Base-by-base conservation (phyloP, 208 protist species). In the Novymonas esmeraldas region DNA sequence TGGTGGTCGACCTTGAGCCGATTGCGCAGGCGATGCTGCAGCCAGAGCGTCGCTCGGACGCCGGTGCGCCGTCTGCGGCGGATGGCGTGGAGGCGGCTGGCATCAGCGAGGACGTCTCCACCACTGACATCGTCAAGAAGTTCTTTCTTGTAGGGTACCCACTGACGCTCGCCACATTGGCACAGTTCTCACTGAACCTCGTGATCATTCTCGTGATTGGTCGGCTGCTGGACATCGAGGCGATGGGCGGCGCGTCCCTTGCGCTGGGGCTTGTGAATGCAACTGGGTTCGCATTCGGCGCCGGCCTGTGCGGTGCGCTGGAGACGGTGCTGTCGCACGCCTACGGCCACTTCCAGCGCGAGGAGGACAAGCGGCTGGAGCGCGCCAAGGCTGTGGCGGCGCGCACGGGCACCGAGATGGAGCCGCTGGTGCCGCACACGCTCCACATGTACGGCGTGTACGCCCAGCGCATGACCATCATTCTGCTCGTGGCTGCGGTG, bases 311-410 rank as follows among this genome's bases (percentile, higher is more conserved):
- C 58, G 90, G 90, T 5, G 90, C 90, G 14, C 68, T 95, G 9
- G 87, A 95, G 76, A 95, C 90, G 6, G 83, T 93, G 16, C 79
- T 95, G 14, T 93, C 90, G 18, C 90, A 95, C 70, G 81, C 76
- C 46, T 95, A 89, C 39, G 90, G 90, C 6, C 49, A 61, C 38
- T 89, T 79, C 51, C 71, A 65, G 54, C 70, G 38, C 13, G 51
- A 81, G 33, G 52, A 81, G 69, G 70, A 60, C 13, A 76, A 81
- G 58, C 62, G 67, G 20, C 78, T 78, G 46, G 61, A 39, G 18
- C 50, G 16, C 6, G 51, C 50, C 13, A 29, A 63, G 46, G 50
- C 29, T 33, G 62, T 22, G 55, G 64, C 64, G 44, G 63, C 41
- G 22, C 61, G 55, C 29, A 33, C 48, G 0, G 73, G 66, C 31